Evolutionary conservation across 2,329 filamentous ascomycete species (phyloP).

Genomic region (Ascochyta clinopodiicola): DNA sequence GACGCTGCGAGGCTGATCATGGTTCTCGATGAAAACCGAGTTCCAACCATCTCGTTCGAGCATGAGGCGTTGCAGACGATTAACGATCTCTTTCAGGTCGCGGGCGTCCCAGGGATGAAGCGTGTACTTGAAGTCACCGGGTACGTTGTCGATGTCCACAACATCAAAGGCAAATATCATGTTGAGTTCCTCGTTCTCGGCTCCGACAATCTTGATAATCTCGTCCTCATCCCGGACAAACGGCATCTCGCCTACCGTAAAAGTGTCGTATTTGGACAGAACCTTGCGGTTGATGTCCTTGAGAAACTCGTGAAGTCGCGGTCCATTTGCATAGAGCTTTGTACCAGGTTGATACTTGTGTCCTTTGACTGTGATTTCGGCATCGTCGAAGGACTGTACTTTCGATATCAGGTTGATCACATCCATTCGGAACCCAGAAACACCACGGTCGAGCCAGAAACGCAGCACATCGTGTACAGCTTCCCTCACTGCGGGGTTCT

Average conservation of each 20-base stretch:
- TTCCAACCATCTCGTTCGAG: conserved; percentile 54
- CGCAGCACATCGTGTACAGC: conserved; percentile 76
- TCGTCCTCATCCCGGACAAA: conserved; percentile 57
- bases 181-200: conserved; percentile 60
- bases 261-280: conserved; percentile 65
- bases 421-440: conserved; percentile 55
- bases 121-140: conserved; percentile 46
- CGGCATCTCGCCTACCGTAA: conserved; percentile 72
- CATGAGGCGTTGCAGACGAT: conserved; percentile 46
- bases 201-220: conserved; percentile 54
- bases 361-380: conserved; percentile 36
- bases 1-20: conserved; percentile 60
- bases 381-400: conserved; percentile 40
- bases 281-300: conserved; percentile 68
- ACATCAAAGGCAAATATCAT: conserved; percentile 69
- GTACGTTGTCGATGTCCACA: conserved; percentile 47
- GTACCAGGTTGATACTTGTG: conserved; percentile 51
- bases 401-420: conserved; percentile 50
- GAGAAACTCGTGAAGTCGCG: conserved; percentile 72
- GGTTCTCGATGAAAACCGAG: conserved; percentile 60
- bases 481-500: conserved; percentile 69
- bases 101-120: conserved; percentile 43
- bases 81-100: conserved; percentile 44
- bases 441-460: conserved; percentile 80
- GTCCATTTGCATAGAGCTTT: conserved; percentile 70